These are phyloP conservation scores for Yamadazyma olivae DNA, from an alignment of 805 yeast genomes.

Conservation along the genomic window DNA sequence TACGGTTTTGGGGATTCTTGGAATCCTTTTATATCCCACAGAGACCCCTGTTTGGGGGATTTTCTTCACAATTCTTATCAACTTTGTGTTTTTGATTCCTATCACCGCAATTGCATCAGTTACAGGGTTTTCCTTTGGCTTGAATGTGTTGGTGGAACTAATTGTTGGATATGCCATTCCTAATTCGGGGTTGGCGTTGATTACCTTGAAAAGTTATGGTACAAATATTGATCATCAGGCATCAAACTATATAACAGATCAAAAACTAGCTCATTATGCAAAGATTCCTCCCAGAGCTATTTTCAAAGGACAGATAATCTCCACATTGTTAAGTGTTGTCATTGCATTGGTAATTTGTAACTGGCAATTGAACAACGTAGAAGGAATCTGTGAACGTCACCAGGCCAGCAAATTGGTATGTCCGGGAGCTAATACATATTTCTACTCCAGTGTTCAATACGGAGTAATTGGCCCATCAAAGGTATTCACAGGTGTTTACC, in stretches of 20 bases:
- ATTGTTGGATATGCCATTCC: slow-evolving; percentile 65
- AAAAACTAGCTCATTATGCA: slow-evolving; percentile 51
- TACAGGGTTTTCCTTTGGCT: slow-evolving; percentile 57
- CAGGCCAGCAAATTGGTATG: slow-evolving; percentile 36
- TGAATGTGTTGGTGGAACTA: slow-evolving; percentile 62
- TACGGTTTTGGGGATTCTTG: slow-evolving; percentile 40
- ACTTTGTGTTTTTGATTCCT: slow-evolving; percentile 56
- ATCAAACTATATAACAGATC: slow-evolving; percentile 48
- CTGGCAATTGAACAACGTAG: slow-evolving; percentile 37
- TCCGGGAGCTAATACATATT: slow-evolving; percentile 48
- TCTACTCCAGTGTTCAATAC: slow-evolving; percentile 51
- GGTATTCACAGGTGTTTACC: slow-evolving; percentile 54
- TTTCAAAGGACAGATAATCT: slow-evolving; percentile 45
- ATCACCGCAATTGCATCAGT: slow-evolving; percentile 59
- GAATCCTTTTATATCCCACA: slow-evolving; percentile 46
- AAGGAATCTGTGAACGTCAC: slow-evolving; percentile 32
- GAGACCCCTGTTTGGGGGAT: slow-evolving; percentile 66
- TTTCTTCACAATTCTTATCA: slow-evolving; percentile 53
- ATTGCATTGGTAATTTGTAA: slow-evolving; percentile 35
- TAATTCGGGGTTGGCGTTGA: slow-evolving; percentile 56
- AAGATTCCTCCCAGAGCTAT: slow-evolving; percentile 61
- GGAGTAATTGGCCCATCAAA: slow-evolving; percentile 60
- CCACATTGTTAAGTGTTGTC: slow-evolving; percentile 32
- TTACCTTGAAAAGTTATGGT: slow-evolving; percentile 43
- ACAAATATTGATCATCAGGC: slow-evolving; percentile 65